Conservation (phyloP, 257 asterid genomes). For the Solanum clarkiae region DNA sequence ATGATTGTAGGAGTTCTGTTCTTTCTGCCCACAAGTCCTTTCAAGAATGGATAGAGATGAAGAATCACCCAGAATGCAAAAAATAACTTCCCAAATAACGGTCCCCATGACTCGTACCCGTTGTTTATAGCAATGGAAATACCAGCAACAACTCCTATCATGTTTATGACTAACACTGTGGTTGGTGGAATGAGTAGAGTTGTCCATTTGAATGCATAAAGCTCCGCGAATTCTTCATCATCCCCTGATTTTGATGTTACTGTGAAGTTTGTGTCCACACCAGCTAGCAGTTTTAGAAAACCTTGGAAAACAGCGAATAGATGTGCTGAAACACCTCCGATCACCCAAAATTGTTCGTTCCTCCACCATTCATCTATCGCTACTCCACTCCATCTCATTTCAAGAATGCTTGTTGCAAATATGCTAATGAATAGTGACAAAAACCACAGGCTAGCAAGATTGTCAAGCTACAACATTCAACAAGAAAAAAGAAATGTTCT, state of each 20-base stretch:
- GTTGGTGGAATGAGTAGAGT: constrained; percentile 23
- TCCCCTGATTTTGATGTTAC: constrained; percentile 17
- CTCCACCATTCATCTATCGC: constrained; percentile 30
- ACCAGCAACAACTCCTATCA: constrained; percentile 22
- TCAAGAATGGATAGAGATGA: constrained; percentile 29
- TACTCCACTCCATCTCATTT: constrained; percentile 30
- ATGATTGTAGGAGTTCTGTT: constrained; percentile 20
- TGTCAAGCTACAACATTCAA: constrained; percentile 8
- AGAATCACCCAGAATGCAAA: constrained; percentile 25
- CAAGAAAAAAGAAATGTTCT: not conserved
- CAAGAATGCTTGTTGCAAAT: constrained; percentile 19
- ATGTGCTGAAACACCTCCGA: constrained; percentile 27
- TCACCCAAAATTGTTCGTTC: constrained; percentile 33
- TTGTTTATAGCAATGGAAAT: constrained; percentile 12
- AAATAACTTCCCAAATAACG: constrained; percentile 16
- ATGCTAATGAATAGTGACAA: constrained; percentile 17
- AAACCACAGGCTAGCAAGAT: constrained; percentile 17
- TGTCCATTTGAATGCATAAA: constrained; percentile 19
- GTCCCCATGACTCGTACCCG: constrained; percentile 21
- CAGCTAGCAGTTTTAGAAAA: constrained; percentile 15
- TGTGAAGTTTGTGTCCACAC: constrained; percentile 19
- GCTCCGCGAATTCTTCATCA: constrained; percentile 7
- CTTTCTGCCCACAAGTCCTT: constrained; percentile 21
- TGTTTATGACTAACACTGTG: constrained; percentile 12
- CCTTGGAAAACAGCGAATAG: constrained; percentile 25